Evolutionary conservation across 805 yeast species (phyloP).

Genomic region (Ogataea naganishii): DNA sequence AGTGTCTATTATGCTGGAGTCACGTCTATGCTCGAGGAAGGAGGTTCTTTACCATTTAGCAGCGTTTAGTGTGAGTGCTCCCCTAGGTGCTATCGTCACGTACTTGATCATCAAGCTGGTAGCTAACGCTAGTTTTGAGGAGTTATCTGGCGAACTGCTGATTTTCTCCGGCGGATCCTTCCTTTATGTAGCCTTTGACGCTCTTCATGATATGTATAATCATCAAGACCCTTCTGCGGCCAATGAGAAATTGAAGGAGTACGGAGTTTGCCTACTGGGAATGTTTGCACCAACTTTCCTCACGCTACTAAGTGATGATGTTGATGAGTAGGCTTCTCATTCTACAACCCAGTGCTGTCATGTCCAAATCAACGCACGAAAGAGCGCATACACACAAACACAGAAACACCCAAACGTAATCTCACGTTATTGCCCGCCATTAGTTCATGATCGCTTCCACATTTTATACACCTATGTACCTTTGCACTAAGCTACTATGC

Average conservation of each 20-base stretch:
- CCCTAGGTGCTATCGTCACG: slow-evolving; percentile 48
- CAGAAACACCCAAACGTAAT: not conserved
- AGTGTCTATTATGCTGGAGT: slow-evolving; percentile 39
- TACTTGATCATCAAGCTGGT: slow-evolving; percentile 17
- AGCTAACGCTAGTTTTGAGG: slow-evolving; percentile 17
- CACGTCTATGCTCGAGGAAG: slow-evolving; percentile 20
- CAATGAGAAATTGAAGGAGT: slow-evolving; percentile 6
- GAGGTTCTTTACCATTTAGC: slow-evolving; percentile 37
- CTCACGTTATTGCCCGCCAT: too few relatives aligned
- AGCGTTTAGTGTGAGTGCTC: slow-evolving; percentile 52
- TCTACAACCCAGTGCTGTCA: not conserved
- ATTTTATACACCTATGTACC: not conserved
- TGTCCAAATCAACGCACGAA: not conserved
- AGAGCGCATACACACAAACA: not conserved
- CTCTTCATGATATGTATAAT: slow-evolving; percentile 36
- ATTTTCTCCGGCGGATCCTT: slow-evolving; percentile 68
- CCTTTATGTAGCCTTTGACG: slow-evolving; percentile 60
- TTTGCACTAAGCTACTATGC: slow-evolving; percentile 1
- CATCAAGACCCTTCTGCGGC: slow-evolving; percentile 1
- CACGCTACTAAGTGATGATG: slow-evolving; percentile 16
- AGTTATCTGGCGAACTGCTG: slow-evolving; percentile 41
- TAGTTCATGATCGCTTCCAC: too few relatives aligned
- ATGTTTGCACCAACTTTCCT: slow-evolving; percentile 20
- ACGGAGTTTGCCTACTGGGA: slow-evolving; percentile 15
- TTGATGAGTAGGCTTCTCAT: slow-evolving; percentile 1